These are phyloP conservation scores for Rhynchospora tenuis DNA, from an alignment of 176 grass and related monocot genomes.

Conservation along the genomic window DNA sequence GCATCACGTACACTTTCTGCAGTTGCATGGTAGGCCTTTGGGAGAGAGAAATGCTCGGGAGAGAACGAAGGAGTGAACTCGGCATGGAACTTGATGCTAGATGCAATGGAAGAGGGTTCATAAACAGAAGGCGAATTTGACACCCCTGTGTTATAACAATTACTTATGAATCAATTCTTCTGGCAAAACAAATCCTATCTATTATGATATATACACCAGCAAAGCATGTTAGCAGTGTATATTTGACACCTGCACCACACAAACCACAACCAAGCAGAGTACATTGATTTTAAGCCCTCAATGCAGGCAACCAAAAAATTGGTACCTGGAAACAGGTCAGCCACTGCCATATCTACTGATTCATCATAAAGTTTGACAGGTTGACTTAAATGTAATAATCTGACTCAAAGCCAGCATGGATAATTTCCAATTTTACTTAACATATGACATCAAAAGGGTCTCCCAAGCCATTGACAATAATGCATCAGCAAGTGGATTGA, in stretches of 20 bases:
- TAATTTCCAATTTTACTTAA: neutral
- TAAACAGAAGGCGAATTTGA: conserved; percentile 36
- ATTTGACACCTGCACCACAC: neutral
- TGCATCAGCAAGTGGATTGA: neutral
- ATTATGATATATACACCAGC: neutral
- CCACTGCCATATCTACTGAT: neutral
- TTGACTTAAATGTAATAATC: neutral
- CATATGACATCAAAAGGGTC: neutral
- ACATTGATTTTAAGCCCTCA: neutral
- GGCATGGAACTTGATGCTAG: conserved; percentile 88
- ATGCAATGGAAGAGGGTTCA: conserved; percentile 55
- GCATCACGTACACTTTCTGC: conserved; percentile 88
- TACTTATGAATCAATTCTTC: conserved; percentile 1
- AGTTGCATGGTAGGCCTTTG: conserved; percentile 82
- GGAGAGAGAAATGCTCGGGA: conserved; percentile 57
- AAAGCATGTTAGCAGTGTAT: neutral
- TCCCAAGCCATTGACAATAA: neutral
- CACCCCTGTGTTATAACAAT: conserved; percentile 51
- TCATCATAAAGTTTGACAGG: neutral
- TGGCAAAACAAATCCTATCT: neutral
- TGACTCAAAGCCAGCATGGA: neutral
- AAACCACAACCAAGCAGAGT: neutral
- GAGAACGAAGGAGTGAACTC: conserved; percentile 90
- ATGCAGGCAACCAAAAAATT: neutral
- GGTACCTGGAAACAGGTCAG: neutral